Percentiles rank a stretch among this genome's conserved stretches.
Conservation (phyloP, 306 rosid genomes). For the Hylodesmum podocarpum region DNA sequence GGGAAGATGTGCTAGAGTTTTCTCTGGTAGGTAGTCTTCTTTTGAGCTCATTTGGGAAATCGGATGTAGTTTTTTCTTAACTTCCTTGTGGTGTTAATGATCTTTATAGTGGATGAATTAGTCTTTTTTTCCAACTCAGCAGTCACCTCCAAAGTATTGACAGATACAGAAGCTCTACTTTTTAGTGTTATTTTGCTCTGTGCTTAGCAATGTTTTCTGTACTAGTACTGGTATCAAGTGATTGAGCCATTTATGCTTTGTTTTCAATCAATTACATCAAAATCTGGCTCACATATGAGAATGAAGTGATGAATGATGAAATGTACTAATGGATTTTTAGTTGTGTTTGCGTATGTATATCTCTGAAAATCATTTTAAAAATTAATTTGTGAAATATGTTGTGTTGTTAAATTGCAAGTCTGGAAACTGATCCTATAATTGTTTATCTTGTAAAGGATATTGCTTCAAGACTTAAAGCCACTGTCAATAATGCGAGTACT, state of each 20-base stretch:
- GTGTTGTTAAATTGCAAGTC: too few relatives aligned
- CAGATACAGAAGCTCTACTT: not conserved
- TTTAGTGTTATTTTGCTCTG: not conserved
- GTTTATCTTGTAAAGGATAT: slow-evolving; percentile 49
- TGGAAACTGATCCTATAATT: slow-evolving; percentile 16
- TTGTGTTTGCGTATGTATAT: not conserved
- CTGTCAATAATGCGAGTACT: slow-evolving; percentile 54
- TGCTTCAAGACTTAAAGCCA: slow-evolving; percentile 56
- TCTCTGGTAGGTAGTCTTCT: not conserved
- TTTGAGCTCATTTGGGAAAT: not conserved
- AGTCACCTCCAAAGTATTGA: slow-evolving; percentile 74
- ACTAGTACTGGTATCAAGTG: not conserved
- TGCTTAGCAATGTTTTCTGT: not conserved
- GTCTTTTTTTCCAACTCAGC: slow-evolving; percentile 78
- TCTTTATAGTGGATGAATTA: not conserved
- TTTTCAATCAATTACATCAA: not conserved
- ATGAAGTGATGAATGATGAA: not conserved
- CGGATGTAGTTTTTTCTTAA: not conserved
- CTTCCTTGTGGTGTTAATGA: not conserved
- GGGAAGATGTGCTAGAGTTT: not conserved
- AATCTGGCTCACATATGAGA: not conserved
- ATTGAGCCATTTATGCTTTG: not conserved
- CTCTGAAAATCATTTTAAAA: not conserved
- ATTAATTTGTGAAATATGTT: too few relatives aligned
- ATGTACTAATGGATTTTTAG: not conserved